Base-by-base conservation (phyloP, 2,329 filamentous ascomycete genomes). In the Fusarium oxysporum region DNA sequence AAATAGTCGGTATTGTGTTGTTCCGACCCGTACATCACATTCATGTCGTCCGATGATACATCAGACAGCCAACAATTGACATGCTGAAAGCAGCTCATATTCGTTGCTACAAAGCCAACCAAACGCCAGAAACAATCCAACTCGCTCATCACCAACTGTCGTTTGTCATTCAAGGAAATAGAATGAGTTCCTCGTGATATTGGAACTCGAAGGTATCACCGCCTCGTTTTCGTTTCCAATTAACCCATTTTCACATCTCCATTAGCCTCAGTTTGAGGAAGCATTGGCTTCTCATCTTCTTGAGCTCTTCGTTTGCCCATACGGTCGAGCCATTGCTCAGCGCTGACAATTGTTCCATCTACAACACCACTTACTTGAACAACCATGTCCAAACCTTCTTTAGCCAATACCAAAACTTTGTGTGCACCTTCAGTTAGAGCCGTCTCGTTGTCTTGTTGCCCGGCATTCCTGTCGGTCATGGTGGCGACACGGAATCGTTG, bases 371-470 rank as follows among this genome's bases (percentile, higher is more conserved):
- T 96, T 55, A 99, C 94, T 80, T 98, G 95, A 2, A 91, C 89
- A 87, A 98, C 95, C 92, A 98, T 97, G 76, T 98, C 95, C 19
- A 98, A 86, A 0, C 95, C 94, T 80, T 98, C 96, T 77, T 92
- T 93, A 11, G 96, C 96, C 57, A 98, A 90, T 3, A 96, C 90
- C 17, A 98, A 84, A 62, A 97, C 95, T 44, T 92, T 88, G 75
- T 95, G 92, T 0, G 94, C 95, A 57, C 87, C 86, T 32, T 91
- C 87, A 25, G 81, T 78, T 14, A 83, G 69, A 21, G 80, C 80
- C 13, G 79, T 80, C 53, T 84, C 83, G 51, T 77, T 80, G 48
- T 83, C 80, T 63, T 80, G 68, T 72, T 65, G 62, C n/a, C 68
- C 69, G 5, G 66, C 54, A 38, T 68, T 65, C 38, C 73, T 77